Evolutionary conservation across 768 basidiomycete species (phyloP), one percentile per base, ranked within the genome.

Genomic region (Fomitopsis serialis): DNA sequence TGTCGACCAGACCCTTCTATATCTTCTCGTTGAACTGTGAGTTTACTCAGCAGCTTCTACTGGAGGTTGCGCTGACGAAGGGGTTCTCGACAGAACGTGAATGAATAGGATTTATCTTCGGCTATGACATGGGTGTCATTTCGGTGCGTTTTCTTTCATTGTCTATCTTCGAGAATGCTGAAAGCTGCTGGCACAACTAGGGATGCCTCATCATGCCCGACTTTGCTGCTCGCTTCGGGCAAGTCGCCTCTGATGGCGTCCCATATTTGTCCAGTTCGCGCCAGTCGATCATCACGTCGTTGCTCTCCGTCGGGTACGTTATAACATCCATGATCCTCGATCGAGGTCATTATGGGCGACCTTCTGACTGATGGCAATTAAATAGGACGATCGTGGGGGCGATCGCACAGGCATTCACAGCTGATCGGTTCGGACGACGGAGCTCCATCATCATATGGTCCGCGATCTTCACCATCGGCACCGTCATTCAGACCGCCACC

Each of bases 201-300:
- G 88, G 87, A 74, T 88, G 85, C 61, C 68, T 90, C 23, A 88
- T 89, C 55, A 89, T 89, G 85, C 79, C 80, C 9, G 87, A 89
- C 64, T 90, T 90, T 65, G 75, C 87, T 58, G 59, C 70, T 50
- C 79, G 86, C 13, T 89, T 90, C 62, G 88, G 87, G 34, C 71
- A 81, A 61, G 48, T 74, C 2, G 75, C 68, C 45, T 61, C 65
- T 2, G 62, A 79, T 55, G 85, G 85, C 3, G 57, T 68, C 29
- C 69, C 70, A 45, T 70, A 78, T 55, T 68, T 92, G 11, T 79
- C 82, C 1, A 78, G 78, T 54, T 78, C 80, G 23, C 74, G 86
- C 34, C 85, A 89, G 61, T 85, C 85, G 0, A 85, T 89, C 47
- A 90, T 90, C 50, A 88, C 88, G 0, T 90, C 87, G 4, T 74